These are phyloP conservation scores for Mycena filopes DNA, from an alignment of 768 basidiomycete genomes.

Conservation along the genomic window DNA sequence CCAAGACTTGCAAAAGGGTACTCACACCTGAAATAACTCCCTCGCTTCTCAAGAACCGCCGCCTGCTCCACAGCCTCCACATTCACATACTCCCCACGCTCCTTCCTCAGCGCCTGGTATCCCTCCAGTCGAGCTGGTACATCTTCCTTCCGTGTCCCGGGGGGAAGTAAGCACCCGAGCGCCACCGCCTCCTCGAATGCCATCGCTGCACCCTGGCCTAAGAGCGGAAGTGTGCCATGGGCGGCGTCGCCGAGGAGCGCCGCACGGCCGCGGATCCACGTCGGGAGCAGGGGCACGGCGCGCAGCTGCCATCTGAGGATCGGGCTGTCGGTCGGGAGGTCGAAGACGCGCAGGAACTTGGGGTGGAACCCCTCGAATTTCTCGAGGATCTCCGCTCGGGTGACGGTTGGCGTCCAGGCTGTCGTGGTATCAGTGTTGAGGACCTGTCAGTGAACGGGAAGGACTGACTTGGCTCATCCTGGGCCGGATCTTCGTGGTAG, in stretches of 20 bases:
- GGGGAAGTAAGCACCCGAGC: constrained; percentile 20
- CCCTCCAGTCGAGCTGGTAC: constrained; percentile 20
- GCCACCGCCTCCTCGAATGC: constrained; percentile 37
- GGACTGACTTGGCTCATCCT: constrained; percentile 6
- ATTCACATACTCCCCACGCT: constrained; percentile 25
- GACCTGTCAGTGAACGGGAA: not conserved
- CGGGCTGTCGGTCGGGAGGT: constrained; percentile 9
- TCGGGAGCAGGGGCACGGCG: constrained; percentile 20
- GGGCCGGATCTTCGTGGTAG: constrained; percentile 4
- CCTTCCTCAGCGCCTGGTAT: constrained; percentile 24
- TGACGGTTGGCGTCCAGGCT: constrained; percentile 18
- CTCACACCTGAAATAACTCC: constrained; percentile 11
- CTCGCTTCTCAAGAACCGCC: constrained; percentile 15
- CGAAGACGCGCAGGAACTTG: constrained; percentile 26
- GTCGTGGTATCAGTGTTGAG: not conserved
- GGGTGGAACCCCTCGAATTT: constrained; percentile 19
- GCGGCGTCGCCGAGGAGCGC: constrained; percentile 30
- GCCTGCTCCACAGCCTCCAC: constrained; percentile 22
- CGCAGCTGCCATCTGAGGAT: constrained; percentile 24
- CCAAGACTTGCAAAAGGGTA: no score
- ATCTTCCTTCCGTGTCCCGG: constrained; percentile 13
- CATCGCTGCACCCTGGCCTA: constrained; percentile 40
- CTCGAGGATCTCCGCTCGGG: constrained; percentile 4
- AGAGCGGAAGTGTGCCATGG: constrained; percentile 38
- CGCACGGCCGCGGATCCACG: constrained; percentile 23